Percentiles rank a stretch among this genome's conserved stretches.
Conservation (phyloP, 2,329 filamentous ascomycete species). For the Trichoderma koningiopsis region DNA sequence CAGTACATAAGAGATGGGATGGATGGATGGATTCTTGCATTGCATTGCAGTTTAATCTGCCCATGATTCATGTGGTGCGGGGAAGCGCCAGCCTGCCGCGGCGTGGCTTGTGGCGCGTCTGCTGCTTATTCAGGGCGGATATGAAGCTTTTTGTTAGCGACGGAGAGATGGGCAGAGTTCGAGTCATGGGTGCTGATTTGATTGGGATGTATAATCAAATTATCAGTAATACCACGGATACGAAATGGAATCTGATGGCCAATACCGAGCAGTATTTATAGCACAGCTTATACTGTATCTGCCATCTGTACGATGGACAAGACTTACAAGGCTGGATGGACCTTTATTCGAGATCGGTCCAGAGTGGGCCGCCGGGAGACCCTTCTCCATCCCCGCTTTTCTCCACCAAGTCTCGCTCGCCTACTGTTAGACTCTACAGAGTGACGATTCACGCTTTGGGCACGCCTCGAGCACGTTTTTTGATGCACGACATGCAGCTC, state of each 20-base stretch:
- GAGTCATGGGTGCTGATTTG: neutral
- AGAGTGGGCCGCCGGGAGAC: slow-evolving; percentile 11
- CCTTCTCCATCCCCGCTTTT: slow-evolving; percentile 16
- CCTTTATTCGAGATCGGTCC: neutral
- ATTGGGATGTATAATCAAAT: too few species aligned
- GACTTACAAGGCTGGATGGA: neutral
- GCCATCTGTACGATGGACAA: neutral
- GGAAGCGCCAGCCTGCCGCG: slow-evolving; percentile 15
- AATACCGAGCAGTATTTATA: neutral
- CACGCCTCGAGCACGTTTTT: neutral
- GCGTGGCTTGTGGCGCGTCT: neutral
- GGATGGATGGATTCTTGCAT: neutral
- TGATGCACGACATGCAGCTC: neutral
- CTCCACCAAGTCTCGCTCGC: neutral
- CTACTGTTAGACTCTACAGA: neutral
- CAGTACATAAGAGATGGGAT: neutral
- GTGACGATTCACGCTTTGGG: neutral
- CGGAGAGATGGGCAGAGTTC: neutral
- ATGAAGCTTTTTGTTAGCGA: slow-evolving; percentile 3
- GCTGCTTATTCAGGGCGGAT: neutral
- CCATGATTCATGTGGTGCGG: slow-evolving; percentile 20
- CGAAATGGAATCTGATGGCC: too few species aligned
- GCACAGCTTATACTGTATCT: neutral
- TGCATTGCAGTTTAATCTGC: neutral
- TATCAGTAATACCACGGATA: neutral